A percentile compares a stretch with the other conserved stretches of the same genome.
Evolutionary conservation across 148 eudicot species (phyloP).

Genomic region (Amaranthus cruentus): DNA sequence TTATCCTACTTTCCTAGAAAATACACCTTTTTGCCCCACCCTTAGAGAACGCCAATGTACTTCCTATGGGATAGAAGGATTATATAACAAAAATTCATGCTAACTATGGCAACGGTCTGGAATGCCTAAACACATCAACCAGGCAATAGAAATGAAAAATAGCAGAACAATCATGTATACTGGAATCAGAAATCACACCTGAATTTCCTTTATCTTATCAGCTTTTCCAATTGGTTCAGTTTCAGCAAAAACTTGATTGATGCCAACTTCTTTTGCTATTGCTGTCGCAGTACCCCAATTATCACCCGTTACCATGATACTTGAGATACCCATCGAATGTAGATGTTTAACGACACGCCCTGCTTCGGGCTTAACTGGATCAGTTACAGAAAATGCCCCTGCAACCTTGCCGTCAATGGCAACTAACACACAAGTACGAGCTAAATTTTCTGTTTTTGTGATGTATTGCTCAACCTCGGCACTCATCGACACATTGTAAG

Average conservation of each 20-base stretch:
- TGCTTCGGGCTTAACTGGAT: constrained; percentile 96
- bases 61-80: no score
- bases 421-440: constrained; percentile 82
- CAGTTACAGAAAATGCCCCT: constrained; percentile 90
- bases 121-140: background rate
- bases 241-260: constrained; percentile 76
- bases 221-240: constrained; percentile 91
- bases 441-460: constrained; percentile 55
- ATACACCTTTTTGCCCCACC: no score
- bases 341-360: constrained; percentile 62
- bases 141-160: background rate
- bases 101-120: no score
- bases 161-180: constrained; percentile 2
- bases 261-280: constrained; percentile 78
- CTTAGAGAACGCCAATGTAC: no score
- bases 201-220: constrained; percentile 81
- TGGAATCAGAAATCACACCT: constrained; percentile 40
- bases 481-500: constrained; percentile 45
- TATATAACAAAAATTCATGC: no score
- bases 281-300: constrained; percentile 93
- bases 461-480: constrained; percentile 57
- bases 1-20: no score
- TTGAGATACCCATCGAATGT: constrained; percentile 60
- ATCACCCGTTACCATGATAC: constrained; percentile 98
- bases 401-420: constrained; percentile 72